These are phyloP conservation scores for Phytophthora megakarya DNA, from an alignment of 352 stramenopile species.

Conservation along the genomic window DNA sequence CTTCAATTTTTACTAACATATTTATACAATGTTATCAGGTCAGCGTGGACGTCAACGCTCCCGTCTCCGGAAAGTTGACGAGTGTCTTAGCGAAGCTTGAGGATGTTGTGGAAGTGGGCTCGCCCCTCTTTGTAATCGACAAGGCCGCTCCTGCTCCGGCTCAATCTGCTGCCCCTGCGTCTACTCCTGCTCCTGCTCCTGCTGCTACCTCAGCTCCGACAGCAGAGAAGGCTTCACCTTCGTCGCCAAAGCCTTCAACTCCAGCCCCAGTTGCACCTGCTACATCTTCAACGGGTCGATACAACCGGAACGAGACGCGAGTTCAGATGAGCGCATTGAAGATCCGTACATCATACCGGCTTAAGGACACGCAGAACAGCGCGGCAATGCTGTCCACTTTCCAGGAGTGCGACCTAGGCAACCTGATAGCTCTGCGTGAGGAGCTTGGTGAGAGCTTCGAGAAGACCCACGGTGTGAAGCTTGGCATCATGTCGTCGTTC, in stretches of 20 bases:
- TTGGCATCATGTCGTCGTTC: constrained; percentile 99
- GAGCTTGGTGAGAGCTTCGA: constrained; percentile 94
- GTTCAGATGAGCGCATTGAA: constrained; percentile 97
- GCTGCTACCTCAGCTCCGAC: constrained; percentile 23
- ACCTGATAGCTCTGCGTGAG: constrained; percentile 94
- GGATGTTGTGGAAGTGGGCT: constrained; percentile 96
- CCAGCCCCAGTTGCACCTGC: constrained; percentile 37
- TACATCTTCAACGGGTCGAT: constrained; percentile 32
- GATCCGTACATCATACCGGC: constrained; percentile 92
- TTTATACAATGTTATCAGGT: constrained; percentile 40
- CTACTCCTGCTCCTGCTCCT: constrained; percentile 23
- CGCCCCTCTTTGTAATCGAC: constrained; percentile 43
- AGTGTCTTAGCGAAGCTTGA: constrained; percentile 94
- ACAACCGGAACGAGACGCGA: constrained; percentile 73
- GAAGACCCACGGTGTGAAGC: constrained; percentile 97
- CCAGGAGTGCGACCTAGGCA: constrained; percentile 98
- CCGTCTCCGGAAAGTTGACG: constrained; percentile 90
- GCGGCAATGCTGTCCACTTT: constrained; percentile 99
- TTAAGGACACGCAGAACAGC: constrained; percentile 98
- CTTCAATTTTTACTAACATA: constrained; percentile 6
- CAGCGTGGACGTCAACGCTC: constrained; percentile 92
- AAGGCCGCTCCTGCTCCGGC: constrained; percentile 34
- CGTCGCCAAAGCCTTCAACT: constrained; percentile 32
- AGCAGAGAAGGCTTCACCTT: constrained; percentile 26
- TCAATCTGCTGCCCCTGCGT: constrained; percentile 17